A percentile compares a stretch with the other conserved stretches of the same genome.
Evolutionary conservation across 2,329 filamentous ascomycete genomes (phyloP).

Genomic region (Samsoniella hepiali): DNA sequence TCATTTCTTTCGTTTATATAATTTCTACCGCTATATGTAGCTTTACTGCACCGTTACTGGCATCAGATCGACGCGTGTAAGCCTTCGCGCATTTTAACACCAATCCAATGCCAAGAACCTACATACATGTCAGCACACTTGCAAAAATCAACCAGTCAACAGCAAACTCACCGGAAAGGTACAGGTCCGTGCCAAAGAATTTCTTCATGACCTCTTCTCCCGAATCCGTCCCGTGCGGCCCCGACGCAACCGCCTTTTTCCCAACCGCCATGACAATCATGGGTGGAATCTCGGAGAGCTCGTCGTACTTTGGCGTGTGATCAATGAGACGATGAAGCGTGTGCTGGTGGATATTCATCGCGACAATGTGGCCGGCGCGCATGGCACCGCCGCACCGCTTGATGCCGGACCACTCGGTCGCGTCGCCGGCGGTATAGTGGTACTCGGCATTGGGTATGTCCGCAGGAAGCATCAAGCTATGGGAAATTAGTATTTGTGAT

Average conservation of each 20-base stretch:
- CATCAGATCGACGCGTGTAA: not conserved
- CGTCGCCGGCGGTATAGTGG: constrained; percentile 71
- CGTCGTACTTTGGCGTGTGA: constrained; percentile 43
- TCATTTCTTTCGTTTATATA: no score
- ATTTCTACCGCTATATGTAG: no score
- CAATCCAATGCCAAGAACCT: not conserved
- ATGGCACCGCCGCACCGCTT: constrained; percentile 78
- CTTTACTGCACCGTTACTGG: no score
- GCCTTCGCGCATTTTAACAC: not conserved
- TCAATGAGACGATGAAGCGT: constrained; percentile 44
- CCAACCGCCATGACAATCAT: constrained; percentile 72
- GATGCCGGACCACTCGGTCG: constrained; percentile 70
- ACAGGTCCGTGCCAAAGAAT: constrained; percentile 67
- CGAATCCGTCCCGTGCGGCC: constrained; percentile 48
- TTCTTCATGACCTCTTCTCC: constrained; percentile 60
- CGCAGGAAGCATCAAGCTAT: constrained; percentile 52
- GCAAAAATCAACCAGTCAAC: not conserved
- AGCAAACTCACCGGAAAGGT: not conserved
- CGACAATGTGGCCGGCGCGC: constrained; percentile 65
- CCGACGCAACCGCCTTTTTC: constrained; percentile 64
- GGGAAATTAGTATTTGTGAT: not conserved
- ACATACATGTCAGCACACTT: no score
- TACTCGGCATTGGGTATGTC: constrained; percentile 52
- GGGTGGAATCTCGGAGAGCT: constrained; percentile 53
- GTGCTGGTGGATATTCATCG: constrained; percentile 63